Conservation (phyloP, 1,139 yeast species). For the Kodamaea suecica region DNA sequence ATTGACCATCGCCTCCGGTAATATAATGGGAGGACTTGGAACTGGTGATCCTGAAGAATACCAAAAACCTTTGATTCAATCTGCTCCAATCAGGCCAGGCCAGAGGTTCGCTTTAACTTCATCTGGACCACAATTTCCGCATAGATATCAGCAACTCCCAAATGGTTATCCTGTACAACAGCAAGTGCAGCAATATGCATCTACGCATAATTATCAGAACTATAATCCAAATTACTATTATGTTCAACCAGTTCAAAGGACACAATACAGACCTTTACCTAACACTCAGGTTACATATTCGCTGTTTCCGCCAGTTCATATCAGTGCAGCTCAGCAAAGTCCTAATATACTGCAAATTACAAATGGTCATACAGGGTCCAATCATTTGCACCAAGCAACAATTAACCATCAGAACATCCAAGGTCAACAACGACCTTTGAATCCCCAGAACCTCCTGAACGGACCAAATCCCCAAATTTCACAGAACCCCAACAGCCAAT, state of each 20-base stretch:
- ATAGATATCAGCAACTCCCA: constrained; percentile 4
- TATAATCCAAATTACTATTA: constrained; percentile 7
- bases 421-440: no score
- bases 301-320: constrained; percentile 7
- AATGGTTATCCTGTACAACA: constrained; percentile 1
- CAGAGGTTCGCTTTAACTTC: constrained; percentile 9
- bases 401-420: constrained; percentile 2
- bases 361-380: no score
- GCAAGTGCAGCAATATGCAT: constrained; percentile 3
- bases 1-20: constrained; percentile 18
- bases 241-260: constrained; percentile 12
- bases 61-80: constrained; percentile 37
- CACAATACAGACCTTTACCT: constrained; percentile 14
- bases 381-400: not conserved
- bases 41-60: constrained; percentile 1
- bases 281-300: constrained; percentile 16
- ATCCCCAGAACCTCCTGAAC: no score
- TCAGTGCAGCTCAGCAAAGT: not conserved
- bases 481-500: constrained; percentile 2
- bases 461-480: no score
- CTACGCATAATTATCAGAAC: no score
- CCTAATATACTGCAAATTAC: no score
- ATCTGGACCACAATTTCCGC: constrained; percentile 10
- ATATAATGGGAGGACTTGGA: not conserved
- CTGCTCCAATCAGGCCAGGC: constrained; percentile 41